Evolutionary conservation across 352 stramenopile genomes (phyloP), one percentile per base, ranked within the genome.

Genomic region (Hyaloperonospora arabidopsidis): DNA sequence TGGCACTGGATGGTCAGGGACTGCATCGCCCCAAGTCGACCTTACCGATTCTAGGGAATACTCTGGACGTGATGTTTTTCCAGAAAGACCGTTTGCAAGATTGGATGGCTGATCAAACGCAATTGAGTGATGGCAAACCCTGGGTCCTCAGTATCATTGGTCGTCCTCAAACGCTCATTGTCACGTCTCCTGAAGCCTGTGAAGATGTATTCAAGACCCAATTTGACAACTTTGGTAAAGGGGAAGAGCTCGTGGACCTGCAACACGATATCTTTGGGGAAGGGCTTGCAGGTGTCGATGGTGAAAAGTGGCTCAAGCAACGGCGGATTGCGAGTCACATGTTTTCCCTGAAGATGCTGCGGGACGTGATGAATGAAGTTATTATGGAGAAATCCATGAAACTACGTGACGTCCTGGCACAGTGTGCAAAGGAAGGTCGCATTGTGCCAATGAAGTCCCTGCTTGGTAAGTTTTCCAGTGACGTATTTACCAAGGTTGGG

Each of bases 301-400:
- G 73, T n/a, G 45, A 61, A 18, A 25, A 56, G 15, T 86, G 77
- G 75, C 55, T 63, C 2, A 38, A 68, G 15, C 72, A 86, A 41
- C 70, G 77, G 6, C 78, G 79, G 10, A 74, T 59, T 8, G 79
- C 80, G 49, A 89, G 74, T 47, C 85, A 93, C 41, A 83, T 95
- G 14, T 89, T 89, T 22, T 79, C 71, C 2, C 63, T 58, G 22
- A 44, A 61, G 10, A 67, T 62, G 59, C 19, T 75, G 44, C 43
- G 53, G 0, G 54, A 67, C 5, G 46, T 59, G 8, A 65, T 75
- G 52, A 45, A 76, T 32, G 52, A 67, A 23, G 53, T 64, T 13
- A 54, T 84, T 28, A 48, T 65, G 0, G 55, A 65, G 14, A 66
- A 75, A 15, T 41, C 54, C 22, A 29, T 21, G 14, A 45, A 63